Percentiles rank a stretch among this genome's conserved stretches.
phyloP scores from a whole-genome alignment of 495 filamentous ascomycete species.

The Lasiosphaeria ovina region DNA sequence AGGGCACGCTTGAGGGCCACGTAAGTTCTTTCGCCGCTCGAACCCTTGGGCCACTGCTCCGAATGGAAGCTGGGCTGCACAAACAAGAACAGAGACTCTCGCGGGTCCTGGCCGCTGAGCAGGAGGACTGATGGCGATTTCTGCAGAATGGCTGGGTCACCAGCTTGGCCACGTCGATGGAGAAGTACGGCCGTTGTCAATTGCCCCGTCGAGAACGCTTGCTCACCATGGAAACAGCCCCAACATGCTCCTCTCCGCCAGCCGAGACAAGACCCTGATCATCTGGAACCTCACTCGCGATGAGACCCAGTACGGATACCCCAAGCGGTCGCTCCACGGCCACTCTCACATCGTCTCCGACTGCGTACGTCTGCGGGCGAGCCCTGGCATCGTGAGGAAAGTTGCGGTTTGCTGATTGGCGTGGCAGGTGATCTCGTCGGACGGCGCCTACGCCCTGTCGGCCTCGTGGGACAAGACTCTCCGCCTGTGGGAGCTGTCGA shows the following conservation, averaged over 20 bases:
- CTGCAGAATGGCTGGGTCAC: slow-evolving; percentile 68
- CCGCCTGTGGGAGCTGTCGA: slow-evolving; percentile 97
- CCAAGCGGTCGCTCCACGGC: slow-evolving; percentile 95
- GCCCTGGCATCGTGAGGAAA: slow-evolving; percentile 5
- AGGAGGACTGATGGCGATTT: slow-evolving; percentile 14
- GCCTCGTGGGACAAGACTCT: slow-evolving; percentile 99
- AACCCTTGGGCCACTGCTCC: background rate
- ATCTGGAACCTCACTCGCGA: slow-evolving; percentile 99
- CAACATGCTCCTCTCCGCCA: slow-evolving; percentile 98
- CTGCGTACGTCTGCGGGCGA: slow-evolving; percentile 70
- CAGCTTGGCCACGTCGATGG: slow-evolving; percentile 92
- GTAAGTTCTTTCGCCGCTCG: slow-evolving; percentile 37
- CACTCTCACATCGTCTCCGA: slow-evolving; percentile 99
- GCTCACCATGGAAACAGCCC: slow-evolving; percentile 61
- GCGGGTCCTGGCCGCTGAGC: background rate
- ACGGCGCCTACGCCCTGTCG: slow-evolving; percentile 98
- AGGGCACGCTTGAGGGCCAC: slow-evolving; percentile 97
- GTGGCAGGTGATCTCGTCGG: slow-evolving; percentile 94
- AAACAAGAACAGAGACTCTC: background rate
- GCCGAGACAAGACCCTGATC: slow-evolving; percentile 98
- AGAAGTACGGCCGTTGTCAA: slow-evolving; percentile 66
- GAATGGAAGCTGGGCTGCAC: slow-evolving; percentile 1
- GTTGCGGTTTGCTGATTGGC: slow-evolving; percentile 31
- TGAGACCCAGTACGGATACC: slow-evolving; percentile 95
- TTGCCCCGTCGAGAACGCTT: slow-evolving; percentile 19